These are phyloP conservation scores for Bathelium albidoporum DNA, from an alignment of 495 filamentous ascomycete species.

Conservation along the genomic window DNA sequence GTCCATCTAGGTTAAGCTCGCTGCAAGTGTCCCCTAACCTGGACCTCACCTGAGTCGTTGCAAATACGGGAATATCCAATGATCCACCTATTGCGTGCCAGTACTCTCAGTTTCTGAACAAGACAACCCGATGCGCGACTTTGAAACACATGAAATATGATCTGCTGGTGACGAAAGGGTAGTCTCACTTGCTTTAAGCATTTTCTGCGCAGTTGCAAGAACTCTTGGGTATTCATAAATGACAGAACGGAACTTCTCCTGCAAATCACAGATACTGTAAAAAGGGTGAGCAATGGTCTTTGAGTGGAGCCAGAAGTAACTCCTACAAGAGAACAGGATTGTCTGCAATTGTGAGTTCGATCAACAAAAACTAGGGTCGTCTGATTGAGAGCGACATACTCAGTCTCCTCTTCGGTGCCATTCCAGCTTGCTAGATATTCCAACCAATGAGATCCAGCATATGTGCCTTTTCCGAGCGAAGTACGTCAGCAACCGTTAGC, in stretches of 20 bases:
- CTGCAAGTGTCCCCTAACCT: conserved; percentile 68
- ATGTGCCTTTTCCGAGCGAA: neutral
- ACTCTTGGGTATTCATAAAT: conserved; percentile 78
- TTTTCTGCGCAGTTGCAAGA: conserved; percentile 41
- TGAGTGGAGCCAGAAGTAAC: neutral
- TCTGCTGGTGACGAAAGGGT: neutral
- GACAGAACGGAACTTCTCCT: conserved; percentile 77
- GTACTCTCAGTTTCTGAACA: neutral
- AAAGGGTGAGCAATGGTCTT: conserved; percentile 12
- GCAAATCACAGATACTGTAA: conserved; percentile 81
- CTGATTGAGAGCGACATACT: neutral
- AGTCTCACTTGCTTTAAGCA: conserved; percentile 40
- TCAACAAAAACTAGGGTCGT: neutral
- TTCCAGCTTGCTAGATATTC: neutral
- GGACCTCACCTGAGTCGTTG: conserved; percentile 71
- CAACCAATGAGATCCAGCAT: neutral
- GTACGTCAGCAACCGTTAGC: neutral
- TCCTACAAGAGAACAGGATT: conserved; percentile 30
- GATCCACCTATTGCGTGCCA: conserved; percentile 34
- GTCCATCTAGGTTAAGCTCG: conserved; percentile 47
- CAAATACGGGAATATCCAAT: conserved; percentile 67
- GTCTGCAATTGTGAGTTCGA: conserved; percentile 8
- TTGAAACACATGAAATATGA: too few species aligned
- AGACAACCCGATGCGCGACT: too few species aligned
- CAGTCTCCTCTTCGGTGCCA: neutral